Conservation (phyloP, 129 eudicot genomes). For the Tanacetum coccineum region DNA sequence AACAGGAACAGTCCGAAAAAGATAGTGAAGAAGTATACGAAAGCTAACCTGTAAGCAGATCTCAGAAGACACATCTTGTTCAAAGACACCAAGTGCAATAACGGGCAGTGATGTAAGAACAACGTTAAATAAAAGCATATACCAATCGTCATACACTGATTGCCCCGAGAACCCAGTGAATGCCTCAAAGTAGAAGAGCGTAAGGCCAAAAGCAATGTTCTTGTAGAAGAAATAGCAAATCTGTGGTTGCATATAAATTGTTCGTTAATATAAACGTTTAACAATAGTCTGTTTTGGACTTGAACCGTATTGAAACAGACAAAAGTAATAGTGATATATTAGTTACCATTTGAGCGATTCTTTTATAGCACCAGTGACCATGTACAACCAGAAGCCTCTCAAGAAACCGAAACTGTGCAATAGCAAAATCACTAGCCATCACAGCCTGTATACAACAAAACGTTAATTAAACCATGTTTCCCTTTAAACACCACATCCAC, state of each 20-base stretch:
- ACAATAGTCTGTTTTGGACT: too few species aligned
- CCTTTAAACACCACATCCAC: background rate
- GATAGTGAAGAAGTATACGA: background rate
- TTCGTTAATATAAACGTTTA: background rate
- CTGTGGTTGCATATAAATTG: slow-evolving; percentile 34
- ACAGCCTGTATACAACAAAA: slow-evolving; percentile 66
- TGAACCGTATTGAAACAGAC: too few species aligned
- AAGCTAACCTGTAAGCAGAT: slow-evolving; percentile 89
- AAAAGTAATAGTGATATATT: background rate
- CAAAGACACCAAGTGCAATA: slow-evolving; percentile 92
- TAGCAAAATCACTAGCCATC: slow-evolving; percentile 98
- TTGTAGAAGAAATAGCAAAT: slow-evolving; percentile 98
- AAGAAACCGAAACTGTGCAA: slow-evolving; percentile 94
- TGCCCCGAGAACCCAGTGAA: slow-evolving; percentile 97
- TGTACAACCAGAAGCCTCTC: slow-evolving; percentile 96
- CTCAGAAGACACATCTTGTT: slow-evolving; percentile 94
- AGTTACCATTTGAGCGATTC: slow-evolving; percentile 97
- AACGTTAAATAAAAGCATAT: slow-evolving; percentile 88
- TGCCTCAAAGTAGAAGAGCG: slow-evolving; percentile 98
- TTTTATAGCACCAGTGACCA: slow-evolving; percentile 98
- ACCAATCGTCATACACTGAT: slow-evolving; percentile 91
- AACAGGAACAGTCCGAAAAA: background rate
- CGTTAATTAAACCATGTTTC: background rate
- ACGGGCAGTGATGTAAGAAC: slow-evolving; percentile 95
- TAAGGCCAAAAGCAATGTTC: slow-evolving; percentile 95